Evolutionary conservation across 441 rosid species (phyloP), one percentile per base, ranked within the genome.

Genomic region (Theobroma grandiflorum): DNA sequence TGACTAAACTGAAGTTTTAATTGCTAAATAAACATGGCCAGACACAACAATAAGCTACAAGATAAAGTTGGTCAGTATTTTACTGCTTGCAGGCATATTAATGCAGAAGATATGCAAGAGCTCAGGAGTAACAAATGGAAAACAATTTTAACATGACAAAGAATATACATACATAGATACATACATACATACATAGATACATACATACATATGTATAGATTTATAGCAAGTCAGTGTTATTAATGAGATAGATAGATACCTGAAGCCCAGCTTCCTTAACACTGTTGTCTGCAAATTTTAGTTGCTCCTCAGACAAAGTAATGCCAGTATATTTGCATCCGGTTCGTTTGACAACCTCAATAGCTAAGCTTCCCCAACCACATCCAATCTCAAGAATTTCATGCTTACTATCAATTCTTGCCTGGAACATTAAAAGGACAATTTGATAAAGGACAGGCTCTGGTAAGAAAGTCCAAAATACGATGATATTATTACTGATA

Each of bases 301-400:
- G 89, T 59, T 94, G 98, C 81, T 94, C 92, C 69, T 84, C 86
- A 0, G 97, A 94, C 6, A 93, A 76, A 11, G 98, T 93, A 79
- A 96, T 90, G 69, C 98, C 98, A 0, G 98, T 91, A 80, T 93
- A 93, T 81, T 75, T 90, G 85, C 99, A 95, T 76, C 96, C 93
- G 7, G 99, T 95, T 88, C 82, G 83, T 82, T 83, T 89, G 65
- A 95, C 98, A 71, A 88, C 89, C 84, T 95, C 97, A 26, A 95
- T 88, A 42, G 97, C 98, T 20, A 95, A 87, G 61, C 92, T 84
- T 79, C 98, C 98, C 99, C 98, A 96, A 26, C 99, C 99, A 20
- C 88, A 90, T n/a, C 99, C 98, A 37, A 96, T 91, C 74, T 95
- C 99, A 12, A 95, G 91, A 79, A 95, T 87, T 81, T 93, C 93